Evolutionary conservation across 225 moss, liverwort and hornwort species (phyloP), one percentile per base, ranked within the genome.

Genomic region (Physcomitrellopsis africana): DNA sequence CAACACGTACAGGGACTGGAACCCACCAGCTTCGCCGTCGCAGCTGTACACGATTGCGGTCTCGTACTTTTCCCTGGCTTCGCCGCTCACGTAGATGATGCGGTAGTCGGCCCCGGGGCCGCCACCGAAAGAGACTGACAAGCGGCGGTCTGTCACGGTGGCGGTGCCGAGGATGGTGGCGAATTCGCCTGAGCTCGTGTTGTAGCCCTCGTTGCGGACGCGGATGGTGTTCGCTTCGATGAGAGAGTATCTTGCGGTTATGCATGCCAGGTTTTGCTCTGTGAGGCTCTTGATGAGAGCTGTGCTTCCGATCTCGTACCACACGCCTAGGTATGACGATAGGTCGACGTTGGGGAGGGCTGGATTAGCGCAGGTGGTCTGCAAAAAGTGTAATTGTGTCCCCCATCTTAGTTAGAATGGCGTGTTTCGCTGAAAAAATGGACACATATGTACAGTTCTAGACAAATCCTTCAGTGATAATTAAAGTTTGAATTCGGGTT

Each of bases 301-400:
- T n/a, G 84, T 81, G 15, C 81, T 74, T 0, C 81, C 87, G 18
- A 80, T 75, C 27, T 84, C 74, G 26, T 84, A 84, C 87, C 87
- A 87, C 13, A 81, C 51, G 0, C 84, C 84, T 15, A 70, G 1
- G 60, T 77, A 87, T 0, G 84, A 77, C 15, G 76, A 6, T 1
- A 84, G 41, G 74, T 76, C 60, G 16, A 82, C 82, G 45, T 84
- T 76, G 0, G 77, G 65, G 2, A 76, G 41, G 32, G 0, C 0
- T 3, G 80, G 84, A 0, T 77, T 7, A 9, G 87, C 76, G 29
- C 84, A 84, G 0, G 53, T 43, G 45, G 22, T 58, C 58, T 84
- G 80, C 66, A 74, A 42, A 29, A 8, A 15, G 46, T 15, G 19
- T 18, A 16, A 2, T 8, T 8, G 7, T 9, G 0, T 5, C 5